Evolutionary conservation across 345 rosid species (phyloP).

Genomic region (Dimocarpus longan): DNA sequence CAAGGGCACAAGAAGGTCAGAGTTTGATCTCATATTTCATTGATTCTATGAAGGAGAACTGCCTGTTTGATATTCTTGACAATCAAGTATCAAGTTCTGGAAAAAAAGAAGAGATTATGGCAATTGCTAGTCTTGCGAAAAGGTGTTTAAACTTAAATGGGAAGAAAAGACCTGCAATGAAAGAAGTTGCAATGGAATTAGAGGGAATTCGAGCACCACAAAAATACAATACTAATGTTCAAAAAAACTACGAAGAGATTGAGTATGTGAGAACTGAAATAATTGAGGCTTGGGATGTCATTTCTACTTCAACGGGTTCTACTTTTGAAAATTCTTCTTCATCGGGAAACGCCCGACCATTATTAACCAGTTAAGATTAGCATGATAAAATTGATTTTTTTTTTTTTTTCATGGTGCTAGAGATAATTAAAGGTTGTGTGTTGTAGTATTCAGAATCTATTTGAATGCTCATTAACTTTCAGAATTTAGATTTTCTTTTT

Average conservation of each 20-base stretch:
- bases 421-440: too few relatives aligned
- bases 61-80: not conserved
- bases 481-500: too few relatives aligned
- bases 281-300: not conserved
- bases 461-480: too few relatives aligned
- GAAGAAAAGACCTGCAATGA: not conserved
- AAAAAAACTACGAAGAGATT: not conserved
- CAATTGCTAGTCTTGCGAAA: not conserved
- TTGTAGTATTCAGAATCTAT: too few relatives aligned
- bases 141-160: not conserved
- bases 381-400: too few relatives aligned
- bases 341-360: not conserved
- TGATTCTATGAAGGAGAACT: not conserved
- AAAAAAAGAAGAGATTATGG: not conserved
- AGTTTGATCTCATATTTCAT: not conserved
- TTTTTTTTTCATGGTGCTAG: too few relatives aligned
- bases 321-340: not conserved
- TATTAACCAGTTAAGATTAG: too few relatives aligned
- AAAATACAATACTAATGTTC: not conserved
- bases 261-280: not conserved
- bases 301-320: not conserved
- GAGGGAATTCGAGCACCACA: not conserved
- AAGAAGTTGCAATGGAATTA: not conserved
- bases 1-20: not conserved
- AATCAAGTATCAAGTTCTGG: not conserved